These are phyloP conservation scores for Colletotrichum sansevieriae DNA, from an alignment of 2,329 filamentous ascomycete genomes.

Conservation along the genomic window DNA sequence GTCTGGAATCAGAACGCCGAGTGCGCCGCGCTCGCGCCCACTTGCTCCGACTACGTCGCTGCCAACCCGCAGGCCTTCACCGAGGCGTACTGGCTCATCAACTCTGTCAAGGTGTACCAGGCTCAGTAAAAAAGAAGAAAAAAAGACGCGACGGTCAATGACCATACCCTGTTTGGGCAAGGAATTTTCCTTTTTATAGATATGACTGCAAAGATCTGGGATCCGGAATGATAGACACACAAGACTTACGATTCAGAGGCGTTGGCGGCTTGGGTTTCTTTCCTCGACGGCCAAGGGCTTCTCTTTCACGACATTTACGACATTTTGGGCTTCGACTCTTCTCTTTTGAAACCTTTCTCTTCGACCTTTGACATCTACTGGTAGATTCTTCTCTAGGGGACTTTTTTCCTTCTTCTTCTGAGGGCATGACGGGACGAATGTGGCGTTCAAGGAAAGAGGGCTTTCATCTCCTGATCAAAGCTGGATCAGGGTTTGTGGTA, in stretches of 20 bases:
- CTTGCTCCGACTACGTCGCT: slow-evolving; percentile 80
- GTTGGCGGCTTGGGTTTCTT: slow-evolving; percentile 28
- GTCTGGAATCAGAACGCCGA: slow-evolving; percentile 71
- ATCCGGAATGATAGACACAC: slow-evolving; percentile 1
- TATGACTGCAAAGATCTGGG: slow-evolving; percentile 5
- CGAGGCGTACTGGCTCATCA: slow-evolving; percentile 83
- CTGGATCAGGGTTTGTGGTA: background rate
- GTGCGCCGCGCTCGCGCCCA: slow-evolving; percentile 71
- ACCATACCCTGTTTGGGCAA: background rate
- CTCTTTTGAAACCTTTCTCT: slow-evolving; percentile 8
- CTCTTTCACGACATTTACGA: slow-evolving; percentile 27
- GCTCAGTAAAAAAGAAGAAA: background rate
- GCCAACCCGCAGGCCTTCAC: slow-evolving; percentile 77
- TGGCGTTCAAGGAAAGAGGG: slow-evolving; percentile 17
- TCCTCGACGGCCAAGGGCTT: background rate
- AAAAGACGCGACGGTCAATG: background rate
- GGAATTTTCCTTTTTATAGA: background rate
- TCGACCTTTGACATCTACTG: slow-evolving; percentile 25
- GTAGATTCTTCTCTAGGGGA: slow-evolving; percentile 10
- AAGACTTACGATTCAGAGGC: slow-evolving; percentile 12
- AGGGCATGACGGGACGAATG: background rate
- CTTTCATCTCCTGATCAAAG: background rate
- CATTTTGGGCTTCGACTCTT: slow-evolving; percentile 9
- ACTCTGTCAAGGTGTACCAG: slow-evolving; percentile 76
- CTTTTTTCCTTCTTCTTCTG: background rate